phyloP scores from a whole-genome alignment of 116 monocot species.

The Phalaenopsis hybrid region DNA sequence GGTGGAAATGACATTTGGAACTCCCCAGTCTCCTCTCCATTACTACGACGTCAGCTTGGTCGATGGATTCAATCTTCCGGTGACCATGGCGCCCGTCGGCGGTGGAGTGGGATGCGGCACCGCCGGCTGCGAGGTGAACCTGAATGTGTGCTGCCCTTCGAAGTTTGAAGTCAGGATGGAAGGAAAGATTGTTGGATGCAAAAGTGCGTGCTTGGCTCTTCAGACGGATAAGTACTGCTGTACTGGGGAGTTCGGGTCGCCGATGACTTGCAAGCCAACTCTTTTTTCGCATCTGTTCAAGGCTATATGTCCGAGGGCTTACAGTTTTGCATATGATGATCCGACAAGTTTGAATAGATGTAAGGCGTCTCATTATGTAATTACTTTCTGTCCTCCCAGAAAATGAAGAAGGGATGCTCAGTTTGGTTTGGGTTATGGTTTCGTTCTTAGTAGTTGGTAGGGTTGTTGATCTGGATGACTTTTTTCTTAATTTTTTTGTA shows the following conservation, averaged over 20 bases:
- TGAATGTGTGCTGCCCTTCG: slow-evolving; percentile 70
- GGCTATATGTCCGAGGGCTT: slow-evolving; percentile 75
- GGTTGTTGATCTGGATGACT: neutral
- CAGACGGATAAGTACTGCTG: slow-evolving; percentile 74
- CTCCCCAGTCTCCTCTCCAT: slow-evolving; percentile 49
- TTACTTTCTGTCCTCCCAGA: slow-evolving; percentile 66
- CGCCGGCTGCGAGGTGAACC: slow-evolving; percentile 66
- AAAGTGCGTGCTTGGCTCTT: slow-evolving; percentile 85
- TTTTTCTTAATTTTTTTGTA: neutral
- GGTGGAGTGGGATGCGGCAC: slow-evolving; percentile 67
- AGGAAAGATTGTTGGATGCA: slow-evolving; percentile 66
- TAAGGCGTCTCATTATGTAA: slow-evolving; percentile 54
- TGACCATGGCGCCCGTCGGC: slow-evolving; percentile 45
- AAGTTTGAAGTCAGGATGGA: slow-evolving; percentile 37
- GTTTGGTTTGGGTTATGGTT: neutral
- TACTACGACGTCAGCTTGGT: slow-evolving; percentile 85
- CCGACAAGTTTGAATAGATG: slow-evolving; percentile 59
- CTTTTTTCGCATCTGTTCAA: slow-evolving; percentile 80
- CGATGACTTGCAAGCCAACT: slow-evolving; percentile 59
- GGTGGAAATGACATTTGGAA: slow-evolving; percentile 86
- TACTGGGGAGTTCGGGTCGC: slow-evolving; percentile 53
- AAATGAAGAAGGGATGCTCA: slow-evolving; percentile 3
- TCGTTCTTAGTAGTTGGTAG: neutral
- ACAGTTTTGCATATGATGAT: slow-evolving; percentile 88
- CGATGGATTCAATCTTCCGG: slow-evolving; percentile 81